Base-by-base conservation (phyloP, 805 yeast genomes). In the Saturnispora galanensis region DNA sequence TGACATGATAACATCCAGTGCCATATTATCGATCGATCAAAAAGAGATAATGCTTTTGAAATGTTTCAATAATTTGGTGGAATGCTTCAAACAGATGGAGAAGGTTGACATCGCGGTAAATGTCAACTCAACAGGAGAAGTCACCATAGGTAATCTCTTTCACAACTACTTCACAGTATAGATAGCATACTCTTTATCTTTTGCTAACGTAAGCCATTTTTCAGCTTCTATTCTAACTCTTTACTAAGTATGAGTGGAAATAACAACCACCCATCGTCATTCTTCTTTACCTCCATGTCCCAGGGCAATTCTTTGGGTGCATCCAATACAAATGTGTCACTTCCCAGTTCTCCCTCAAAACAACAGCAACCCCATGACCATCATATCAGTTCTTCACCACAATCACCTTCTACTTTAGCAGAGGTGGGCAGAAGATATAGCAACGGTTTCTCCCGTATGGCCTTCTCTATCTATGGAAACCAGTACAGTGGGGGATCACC, bases 401-500 rank as follows among this genome's bases (percentile, higher is more conserved):
- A 57, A 10, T 46, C 50, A 11, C 54, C 62, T 8, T 47, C 54
- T 38, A 43, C 47, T 41, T 35, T 52, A 21, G 38, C 46, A 31
- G 62, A 54, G 31, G 51, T 51, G 13, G 54, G 53, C 26, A 49
- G 65, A 35, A 50, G 60, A 21, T 54, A 59, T 3, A 58, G 64
- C 44, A 64, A 64, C 2, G 54, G 51, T 31, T 59, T 75, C 47
- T 76, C 81, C 4, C 65, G 78, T 38, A 70, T 77, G 58, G 81
- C 83, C 0, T 77, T 74, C 63, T 73, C 76, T 52, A 74, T 77
- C 32, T 77, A 77, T 57, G 81, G 81, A 15, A 55, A 51, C 36
- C 53, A 41, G 28, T 38, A 33, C n/a, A 26, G 12, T 10, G 17
- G 38, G 3, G 41, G 41, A 10, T 43, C 46, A n/a, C 41, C 46